Evolutionary conservation across 371 early-diverging fungal genomes (phyloP).

Genomic region (Saksenaea vasiformis): DNA sequence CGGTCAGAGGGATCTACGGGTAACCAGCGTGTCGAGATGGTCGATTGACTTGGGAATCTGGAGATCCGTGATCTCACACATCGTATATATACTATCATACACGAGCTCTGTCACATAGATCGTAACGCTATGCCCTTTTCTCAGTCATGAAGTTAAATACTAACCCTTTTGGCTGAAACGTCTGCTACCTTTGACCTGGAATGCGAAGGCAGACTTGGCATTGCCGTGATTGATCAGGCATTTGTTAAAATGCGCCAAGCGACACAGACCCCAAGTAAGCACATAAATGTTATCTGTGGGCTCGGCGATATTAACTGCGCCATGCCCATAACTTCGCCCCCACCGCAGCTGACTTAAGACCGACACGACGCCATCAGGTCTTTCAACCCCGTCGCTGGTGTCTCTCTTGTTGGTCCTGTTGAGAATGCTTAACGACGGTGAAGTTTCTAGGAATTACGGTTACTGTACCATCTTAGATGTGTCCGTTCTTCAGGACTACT

Average conservation of each 20-base stretch:
- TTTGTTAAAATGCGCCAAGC: slow-evolving; percentile 10
- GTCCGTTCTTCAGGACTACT: slow-evolving; percentile 1
- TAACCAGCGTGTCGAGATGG: no score
- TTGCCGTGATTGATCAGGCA: slow-evolving; percentile 6
- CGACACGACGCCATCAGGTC: slow-evolving; percentile 5
- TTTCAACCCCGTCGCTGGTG: background rate
- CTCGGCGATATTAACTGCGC: slow-evolving; percentile 19
- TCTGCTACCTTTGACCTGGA: slow-evolving; percentile 8
- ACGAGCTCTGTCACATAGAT: no score
- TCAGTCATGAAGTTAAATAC: background rate
- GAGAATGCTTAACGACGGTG: background rate
- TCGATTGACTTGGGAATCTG: no score
- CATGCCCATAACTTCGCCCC: slow-evolving; percentile 7
- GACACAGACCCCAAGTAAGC: slow-evolving; percentile 17
- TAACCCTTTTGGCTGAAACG: background rate
- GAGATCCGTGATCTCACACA: no score
- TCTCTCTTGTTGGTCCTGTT: background rate
- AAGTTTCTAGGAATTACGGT: background rate
- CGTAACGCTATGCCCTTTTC: slow-evolving; percentile 5
- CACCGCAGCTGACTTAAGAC: slow-evolving; percentile 13
- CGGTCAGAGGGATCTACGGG: no score
- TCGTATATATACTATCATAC: no score
- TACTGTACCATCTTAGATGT: background rate
- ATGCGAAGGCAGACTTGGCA: slow-evolving; percentile 2
- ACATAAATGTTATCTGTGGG: slow-evolving; percentile 12